Percentiles rank a stretch among this genome's conserved stretches.
phyloP scores from a whole-genome alignment of 2,329 filamentous ascomycete species.

The Colletotrichum cereale region DNA sequence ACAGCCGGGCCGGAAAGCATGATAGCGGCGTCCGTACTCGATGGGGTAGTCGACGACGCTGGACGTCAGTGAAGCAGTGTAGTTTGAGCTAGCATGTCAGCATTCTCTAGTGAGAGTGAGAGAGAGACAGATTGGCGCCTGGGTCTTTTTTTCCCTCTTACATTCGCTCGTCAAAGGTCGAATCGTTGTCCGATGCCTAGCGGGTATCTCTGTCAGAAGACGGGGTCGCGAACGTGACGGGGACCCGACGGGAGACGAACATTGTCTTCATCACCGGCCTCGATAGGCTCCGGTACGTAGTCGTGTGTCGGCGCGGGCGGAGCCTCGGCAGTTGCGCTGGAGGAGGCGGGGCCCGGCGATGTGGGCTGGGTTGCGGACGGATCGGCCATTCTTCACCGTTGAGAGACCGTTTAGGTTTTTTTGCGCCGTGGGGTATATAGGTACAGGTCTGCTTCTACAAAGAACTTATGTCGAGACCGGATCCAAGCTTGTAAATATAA shows the following conservation, averaged over 20 bases:
- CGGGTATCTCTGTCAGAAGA: too few species aligned
- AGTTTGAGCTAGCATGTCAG: background rate
- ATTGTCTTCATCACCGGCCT: background rate
- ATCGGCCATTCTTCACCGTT: background rate
- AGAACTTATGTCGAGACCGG: too few species aligned
- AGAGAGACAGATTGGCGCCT: background rate
- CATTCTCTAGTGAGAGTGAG: background rate
- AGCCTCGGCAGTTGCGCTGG: background rate
- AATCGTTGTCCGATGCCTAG: too few species aligned
- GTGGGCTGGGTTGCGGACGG: background rate
- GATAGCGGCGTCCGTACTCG: too few species aligned
- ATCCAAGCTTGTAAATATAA: too few species aligned
- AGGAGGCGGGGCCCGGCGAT: background rate
- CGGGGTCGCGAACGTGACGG: too few species aligned
- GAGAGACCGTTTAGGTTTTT: too few species aligned
- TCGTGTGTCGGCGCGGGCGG: background rate
- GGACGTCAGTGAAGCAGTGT: conserved; percentile 10
- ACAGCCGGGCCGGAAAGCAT: too few species aligned
- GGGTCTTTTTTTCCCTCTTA: background rate
- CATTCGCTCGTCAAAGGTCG: background rate
- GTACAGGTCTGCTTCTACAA: background rate
- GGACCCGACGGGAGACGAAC: too few species aligned
- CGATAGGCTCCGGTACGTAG: background rate
- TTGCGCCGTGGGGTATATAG: too few species aligned
- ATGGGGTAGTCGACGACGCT: conserved; percentile 15